These are phyloP conservation scores for Phoma sp. DNA, from an alignment of 2,329 filamentous ascomycete genomes.

Conservation along the genomic window DNA sequence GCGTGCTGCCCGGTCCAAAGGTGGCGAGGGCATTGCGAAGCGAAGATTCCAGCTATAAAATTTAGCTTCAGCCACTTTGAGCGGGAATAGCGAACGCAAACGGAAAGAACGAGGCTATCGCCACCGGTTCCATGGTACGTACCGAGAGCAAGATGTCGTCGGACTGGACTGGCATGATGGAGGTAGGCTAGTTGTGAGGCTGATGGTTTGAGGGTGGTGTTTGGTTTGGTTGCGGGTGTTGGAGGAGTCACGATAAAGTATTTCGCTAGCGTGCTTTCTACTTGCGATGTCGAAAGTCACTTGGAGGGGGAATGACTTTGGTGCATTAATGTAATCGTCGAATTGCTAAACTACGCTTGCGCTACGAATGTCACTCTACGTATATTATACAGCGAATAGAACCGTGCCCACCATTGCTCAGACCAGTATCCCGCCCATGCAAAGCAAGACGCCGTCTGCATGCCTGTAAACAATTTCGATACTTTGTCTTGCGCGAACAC, in stretches of 20 bases:
- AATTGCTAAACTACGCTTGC: constrained; percentile 1
- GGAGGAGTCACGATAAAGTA: background rate
- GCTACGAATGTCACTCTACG: constrained; percentile 6
- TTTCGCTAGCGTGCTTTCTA: constrained; percentile 6
- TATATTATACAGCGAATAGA: constrained; percentile 10
- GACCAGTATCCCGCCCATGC: constrained; percentile 1
- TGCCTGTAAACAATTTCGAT: constrained; percentile 16
- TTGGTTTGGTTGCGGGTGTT: background rate
- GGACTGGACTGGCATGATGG: constrained; percentile 29
- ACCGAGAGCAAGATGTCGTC: constrained; percentile 41
- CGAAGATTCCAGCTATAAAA: constrained; percentile 41
- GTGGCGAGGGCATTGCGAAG: constrained; percentile 46
- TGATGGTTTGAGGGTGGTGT: background rate
- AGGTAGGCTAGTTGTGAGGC: background rate
- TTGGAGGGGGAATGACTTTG: too few relatives aligned
- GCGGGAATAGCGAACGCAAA: background rate
- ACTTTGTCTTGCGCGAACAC: constrained; percentile 18
- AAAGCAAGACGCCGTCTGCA: constrained; percentile 13
- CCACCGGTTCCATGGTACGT: constrained; percentile 6
- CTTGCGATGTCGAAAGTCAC: background rate
- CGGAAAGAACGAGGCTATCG: background rate
- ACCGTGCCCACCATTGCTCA: background rate
- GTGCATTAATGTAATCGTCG: background rate
- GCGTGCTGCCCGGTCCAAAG: constrained; percentile 40
- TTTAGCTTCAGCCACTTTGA: background rate